A percentile compares a stretch with the other conserved stretches of the same genome.
Conservation (phyloP, 305 asterid genomes). For the Fraxinus nigra region DNA sequence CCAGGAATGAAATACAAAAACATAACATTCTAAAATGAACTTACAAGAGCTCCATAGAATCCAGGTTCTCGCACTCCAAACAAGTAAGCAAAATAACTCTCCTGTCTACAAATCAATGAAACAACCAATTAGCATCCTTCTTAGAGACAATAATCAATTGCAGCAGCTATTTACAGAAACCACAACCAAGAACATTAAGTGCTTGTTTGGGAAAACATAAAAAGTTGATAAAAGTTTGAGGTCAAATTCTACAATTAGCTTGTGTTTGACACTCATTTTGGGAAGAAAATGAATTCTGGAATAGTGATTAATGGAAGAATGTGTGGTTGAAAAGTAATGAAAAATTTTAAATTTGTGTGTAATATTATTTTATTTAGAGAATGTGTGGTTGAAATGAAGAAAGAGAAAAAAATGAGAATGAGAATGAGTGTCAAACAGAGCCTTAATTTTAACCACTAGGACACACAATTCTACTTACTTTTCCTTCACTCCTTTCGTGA, state of each 20-base stretch:
- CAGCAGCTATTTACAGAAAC: not conserved
- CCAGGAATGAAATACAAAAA: conserved; percentile 11
- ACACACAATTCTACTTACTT: not conserved
- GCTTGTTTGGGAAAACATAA: not conserved
- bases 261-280: no score
- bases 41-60: conserved; percentile 91
- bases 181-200: not conserved
- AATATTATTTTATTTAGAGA: no score
- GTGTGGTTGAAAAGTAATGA: no score
- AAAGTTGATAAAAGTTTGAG: not conserved
- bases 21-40: conserved; percentile 27
- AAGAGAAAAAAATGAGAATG: no score
- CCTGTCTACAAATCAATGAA: conserved; percentile 60
- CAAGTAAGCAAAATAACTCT: conserved; percentile 96
- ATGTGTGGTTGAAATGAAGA: no score
- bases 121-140: conserved; percentile 12
- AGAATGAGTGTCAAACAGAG: no score
- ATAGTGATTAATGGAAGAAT: no score
- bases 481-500: not conserved
- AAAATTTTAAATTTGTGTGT: no score
- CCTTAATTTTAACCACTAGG: not conserved
- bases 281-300: no score
- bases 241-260: not conserved
- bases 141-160: conserved; percentile 8
- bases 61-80: conserved; percentile 97